A percentile compares a stretch with the other conserved stretches of the same genome.
Conservation (phyloP, 345 rosid species). For the Citropsis articulata region DNA sequence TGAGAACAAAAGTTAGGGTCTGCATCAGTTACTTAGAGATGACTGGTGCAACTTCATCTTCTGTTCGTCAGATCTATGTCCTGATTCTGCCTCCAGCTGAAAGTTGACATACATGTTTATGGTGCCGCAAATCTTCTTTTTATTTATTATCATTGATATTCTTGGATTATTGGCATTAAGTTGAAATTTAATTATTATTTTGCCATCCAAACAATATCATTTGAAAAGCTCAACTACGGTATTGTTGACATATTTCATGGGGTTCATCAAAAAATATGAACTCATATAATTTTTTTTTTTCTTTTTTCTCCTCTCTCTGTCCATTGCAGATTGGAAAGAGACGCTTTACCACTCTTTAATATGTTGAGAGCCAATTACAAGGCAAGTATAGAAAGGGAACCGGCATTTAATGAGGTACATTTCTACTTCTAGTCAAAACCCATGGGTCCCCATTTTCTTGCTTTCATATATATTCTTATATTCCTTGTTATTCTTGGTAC, state of each 20-base stretch:
- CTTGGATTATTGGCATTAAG: neutral
- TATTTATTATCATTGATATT: neutral
- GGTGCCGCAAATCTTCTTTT: neutral
- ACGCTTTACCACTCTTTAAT: conserved; percentile 90
- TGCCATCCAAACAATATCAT: neutral
- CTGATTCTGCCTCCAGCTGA: neutral
- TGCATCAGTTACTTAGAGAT: neutral
- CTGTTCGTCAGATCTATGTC: neutral
- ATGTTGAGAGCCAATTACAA: conserved; percentile 74
- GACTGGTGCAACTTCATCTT: neutral
- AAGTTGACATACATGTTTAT: neutral
- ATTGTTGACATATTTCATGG: neutral
- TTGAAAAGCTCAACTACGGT: neutral
- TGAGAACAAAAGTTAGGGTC: neutral
- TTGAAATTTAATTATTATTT: neutral
- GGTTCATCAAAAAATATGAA: neutral
- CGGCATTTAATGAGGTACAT: conserved; percentile 73
- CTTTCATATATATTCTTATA: neutral
- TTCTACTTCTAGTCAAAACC: neutral
- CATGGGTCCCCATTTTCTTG: neutral
- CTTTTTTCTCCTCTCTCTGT: neutral
- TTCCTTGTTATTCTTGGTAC: neutral
- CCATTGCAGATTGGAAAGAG: conserved; percentile 73
- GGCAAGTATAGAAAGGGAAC: conserved; percentile 76
- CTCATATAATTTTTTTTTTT: neutral